phyloP scores from a whole-genome alignment of 1,139 yeast species.

The Lizanozyma gosingica region DNA sequence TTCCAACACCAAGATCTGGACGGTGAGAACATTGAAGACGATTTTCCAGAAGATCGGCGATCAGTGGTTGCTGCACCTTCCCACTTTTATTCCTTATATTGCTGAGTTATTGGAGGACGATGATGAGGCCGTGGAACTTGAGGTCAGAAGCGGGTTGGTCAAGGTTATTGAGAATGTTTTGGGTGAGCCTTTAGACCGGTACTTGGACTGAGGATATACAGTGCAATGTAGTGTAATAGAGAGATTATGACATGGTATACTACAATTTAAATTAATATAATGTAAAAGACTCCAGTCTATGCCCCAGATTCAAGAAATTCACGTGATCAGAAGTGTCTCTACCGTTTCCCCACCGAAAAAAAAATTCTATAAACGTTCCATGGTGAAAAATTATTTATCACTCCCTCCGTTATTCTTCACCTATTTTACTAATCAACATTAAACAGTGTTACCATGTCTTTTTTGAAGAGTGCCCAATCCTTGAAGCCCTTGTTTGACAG shows the following conservation, averaged over 20 bases:
- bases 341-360: too few species aligned
- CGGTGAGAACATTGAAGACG: constrained; percentile 67
- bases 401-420: too few species aligned
- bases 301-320: too few species aligned
- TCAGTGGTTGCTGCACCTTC: constrained; percentile 84
- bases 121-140: constrained; percentile 85
- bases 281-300: too few species aligned
- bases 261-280: too few species aligned
- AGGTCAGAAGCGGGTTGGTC: constrained; percentile 86
- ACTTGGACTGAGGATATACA: constrained; percentile 48
- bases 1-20: constrained; percentile 60
- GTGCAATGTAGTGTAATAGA: too few species aligned
- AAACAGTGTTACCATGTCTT: constrained; percentile 27
- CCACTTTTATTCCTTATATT: constrained; percentile 90
- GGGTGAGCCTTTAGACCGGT: constrained; percentile 92
- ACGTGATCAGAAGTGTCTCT: too few species aligned
- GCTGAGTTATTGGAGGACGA: constrained; percentile 95
- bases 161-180: constrained; percentile 85
- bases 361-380: too few species aligned
- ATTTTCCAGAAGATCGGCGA: constrained; percentile 91
- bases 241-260: too few species aligned
- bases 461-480: constrained; percentile 78
- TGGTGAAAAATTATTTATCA: too few species aligned
- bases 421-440: too few species aligned
- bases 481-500: constrained; percentile 92